These are phyloP conservation scores for Podaxis sp. DNA, from an alignment of 768 basidiomycete species.

Conservation along the genomic window DNA sequence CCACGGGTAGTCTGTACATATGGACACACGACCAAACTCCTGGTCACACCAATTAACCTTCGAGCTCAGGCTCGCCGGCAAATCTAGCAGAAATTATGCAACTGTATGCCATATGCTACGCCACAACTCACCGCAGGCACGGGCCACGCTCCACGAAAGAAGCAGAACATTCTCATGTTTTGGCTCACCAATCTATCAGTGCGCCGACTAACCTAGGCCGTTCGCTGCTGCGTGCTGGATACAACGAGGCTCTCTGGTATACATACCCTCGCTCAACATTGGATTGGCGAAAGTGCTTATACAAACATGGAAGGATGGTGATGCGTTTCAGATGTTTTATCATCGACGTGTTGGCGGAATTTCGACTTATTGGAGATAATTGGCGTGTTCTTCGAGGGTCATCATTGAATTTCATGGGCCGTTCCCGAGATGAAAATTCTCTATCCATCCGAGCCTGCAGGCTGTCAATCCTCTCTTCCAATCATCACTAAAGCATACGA, in stretches of 20 bases:
- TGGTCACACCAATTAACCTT: not conserved
- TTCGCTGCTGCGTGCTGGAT: constrained; percentile 7
- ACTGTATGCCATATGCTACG: not conserved
- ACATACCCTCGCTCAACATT: not conserved
- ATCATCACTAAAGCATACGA: constrained; percentile 7
- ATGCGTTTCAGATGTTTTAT: constrained; percentile 10
- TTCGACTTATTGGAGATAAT: constrained; percentile 5
- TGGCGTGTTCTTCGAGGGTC: not conserved
- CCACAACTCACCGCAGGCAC: not conserved
- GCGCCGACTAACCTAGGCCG: not conserved
- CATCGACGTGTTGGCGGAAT: not conserved
- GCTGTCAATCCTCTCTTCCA: not conserved
- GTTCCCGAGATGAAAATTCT: constrained; percentile 5
- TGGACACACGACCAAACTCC: not conserved
- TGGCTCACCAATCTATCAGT: constrained; percentile 2
- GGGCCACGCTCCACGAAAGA: not conserved
- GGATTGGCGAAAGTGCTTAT: not conserved
- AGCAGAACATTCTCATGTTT: constrained; percentile 9
- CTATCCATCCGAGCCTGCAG: not conserved
- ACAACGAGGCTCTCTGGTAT: constrained; percentile 11
- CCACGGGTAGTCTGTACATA: not conserved
- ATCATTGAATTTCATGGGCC: constrained; percentile 7
- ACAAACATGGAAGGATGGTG: not conserved
- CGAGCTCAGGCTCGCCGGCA: not conserved
- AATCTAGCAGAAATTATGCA: not conserved